Evolutionary conservation across 1,284 basidiomycete genomes (phyloP), one percentile per base, ranked within the genome.

Genomic region (Boletus mariae): DNA sequence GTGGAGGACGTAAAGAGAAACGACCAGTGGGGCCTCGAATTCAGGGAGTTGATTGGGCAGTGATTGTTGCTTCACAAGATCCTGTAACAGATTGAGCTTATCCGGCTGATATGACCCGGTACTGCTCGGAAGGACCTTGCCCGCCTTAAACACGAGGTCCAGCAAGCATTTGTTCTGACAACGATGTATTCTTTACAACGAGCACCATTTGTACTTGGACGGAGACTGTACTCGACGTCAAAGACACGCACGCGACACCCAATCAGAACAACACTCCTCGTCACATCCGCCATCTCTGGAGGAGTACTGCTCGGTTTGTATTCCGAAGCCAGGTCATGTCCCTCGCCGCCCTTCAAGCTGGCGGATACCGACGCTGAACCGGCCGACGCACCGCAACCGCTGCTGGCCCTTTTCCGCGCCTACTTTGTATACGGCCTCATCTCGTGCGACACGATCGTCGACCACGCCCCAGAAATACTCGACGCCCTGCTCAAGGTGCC

Each of bases 381-480:
- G 26, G 34, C 57, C 34, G 40, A 9, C 20, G 20, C 20, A 40
- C 35, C n/a, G 20, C n/a, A 28, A 47, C 56, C 60, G 6, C 49
- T 52, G 46, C 48, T 37, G n/a, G 31, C 49, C 55, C 73, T 88
- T 23, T 44, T 85, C 25, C 81, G 92, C 49, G 74, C 90, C 1
- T 95, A 94, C 62, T 66, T 86, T 46, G 92, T 95, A 40, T 96
- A 88, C 71, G 79, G 87, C 11, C 76, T 91, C 67, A 91, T 87
- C 67, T 90, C 89, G 8, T 74, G 90, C 29, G 90, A 93, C 2
- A 64, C 75, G 0, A 71, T 97, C 13, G 87, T 96, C 35, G 91
- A 96, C 64, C 73, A 81, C 56, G 83, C 91, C 0, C 92, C 93
- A 0, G 66, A 71, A 34, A 73, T 96, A n/a, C 77, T 97, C 44